Evolutionary conservation across 2,329 filamentous ascomycete genomes (phyloP), one percentile per base, ranked within the genome.

Genomic region (Hymenoscyphus fructigenus): DNA sequence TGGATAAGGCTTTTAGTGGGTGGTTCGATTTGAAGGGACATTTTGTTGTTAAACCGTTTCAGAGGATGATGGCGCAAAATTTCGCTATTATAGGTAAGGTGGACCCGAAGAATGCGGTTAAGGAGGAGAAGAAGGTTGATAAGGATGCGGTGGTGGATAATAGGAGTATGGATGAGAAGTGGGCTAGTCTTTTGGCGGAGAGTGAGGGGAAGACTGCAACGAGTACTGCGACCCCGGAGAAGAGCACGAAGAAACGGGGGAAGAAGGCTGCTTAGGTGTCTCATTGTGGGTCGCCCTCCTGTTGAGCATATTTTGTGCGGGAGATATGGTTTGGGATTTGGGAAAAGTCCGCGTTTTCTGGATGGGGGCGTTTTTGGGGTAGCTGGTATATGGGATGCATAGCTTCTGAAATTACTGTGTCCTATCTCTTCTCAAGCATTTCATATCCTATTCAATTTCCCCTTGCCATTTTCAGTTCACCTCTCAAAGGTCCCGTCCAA

Each of bases 21-120:
- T 95, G 91, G 90, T 95, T 94, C 72, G 90, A 96, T 76, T 80
- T 79, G 63, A 80, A 82, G 50, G 92, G 92, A 59, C 85, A 83
- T 76, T 93, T 95, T 75, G 84, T 93, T 57, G 84, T 86, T 9
- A 81, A 85, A 70, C 91, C 91, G 5, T 93, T 95, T 78, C 91
- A 95, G 82, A 85, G 88, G 75, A 87, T 91, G 79, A 81, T 95
- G 58, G 91, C 90, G 12, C 84, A 83, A n/a, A 83, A 84, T 50
- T 82, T 94, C 3, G 85, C 88, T 0, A 75, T 84, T 36, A 83
- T 94, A 67, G 91, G 88, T 60, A 82, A 82, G 70, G 83, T 83
- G 36, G 91, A 94, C 72, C 84, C 88, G 44, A 84, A 85, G 76
- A 82, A 83, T 63, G 81, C 82, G n/a, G 77, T 76, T 1, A 69